phyloP scores from a whole-genome alignment of 2,329 filamentous ascomycete species.

The Rutstroemia sp. region DNA sequence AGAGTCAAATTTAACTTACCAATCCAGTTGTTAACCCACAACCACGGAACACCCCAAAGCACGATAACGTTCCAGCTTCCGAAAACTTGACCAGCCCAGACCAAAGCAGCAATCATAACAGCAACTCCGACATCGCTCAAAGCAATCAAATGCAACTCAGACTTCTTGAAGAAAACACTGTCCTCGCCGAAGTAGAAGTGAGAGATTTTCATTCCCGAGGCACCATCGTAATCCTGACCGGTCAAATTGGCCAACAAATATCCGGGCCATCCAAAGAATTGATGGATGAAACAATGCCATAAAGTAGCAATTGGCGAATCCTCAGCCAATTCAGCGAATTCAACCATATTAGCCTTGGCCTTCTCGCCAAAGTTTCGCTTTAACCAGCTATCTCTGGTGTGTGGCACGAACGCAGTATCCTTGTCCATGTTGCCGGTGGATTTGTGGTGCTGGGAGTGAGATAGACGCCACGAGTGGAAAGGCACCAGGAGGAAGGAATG shows the following conservation, averaged over 20 bases:
- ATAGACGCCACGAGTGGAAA: slow-evolving; percentile 68
- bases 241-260: slow-evolving; percentile 53
- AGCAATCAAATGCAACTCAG: slow-evolving; percentile 48
- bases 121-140: slow-evolving; percentile 53
- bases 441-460: slow-evolving; percentile 62
- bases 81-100: slow-evolving; percentile 43
- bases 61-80: slow-evolving; percentile 49
- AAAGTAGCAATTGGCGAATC: slow-evolving; percentile 53
- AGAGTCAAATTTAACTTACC: slow-evolving; percentile 34
- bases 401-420: slow-evolving; percentile 58
- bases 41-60: slow-evolving; percentile 56
- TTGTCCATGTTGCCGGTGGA: slow-evolving; percentile 61
- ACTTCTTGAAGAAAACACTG: slow-evolving; percentile 51
- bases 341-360: slow-evolving; percentile 29
- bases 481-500: slow-evolving; percentile 62
- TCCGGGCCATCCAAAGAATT: slow-evolving; percentile 56
- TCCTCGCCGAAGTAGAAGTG: slow-evolving; percentile 53
- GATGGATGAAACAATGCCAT: slow-evolving; percentile 49
- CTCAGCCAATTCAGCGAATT: slow-evolving; percentile 48
- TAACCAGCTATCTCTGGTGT: slow-evolving; percentile 32
- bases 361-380: slow-evolving; percentile 24
- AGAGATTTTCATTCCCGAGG: slow-evolving; percentile 23
- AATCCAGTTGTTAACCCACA: slow-evolving; percentile 67
- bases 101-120: slow-evolving; percentile 43
- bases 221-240: slow-evolving; percentile 27